A percentile compares a stretch with the other conserved stretches of the same genome.
Conservation (phyloP, 352 stramenopile species). For the Elongisporangium anandrum region DNA sequence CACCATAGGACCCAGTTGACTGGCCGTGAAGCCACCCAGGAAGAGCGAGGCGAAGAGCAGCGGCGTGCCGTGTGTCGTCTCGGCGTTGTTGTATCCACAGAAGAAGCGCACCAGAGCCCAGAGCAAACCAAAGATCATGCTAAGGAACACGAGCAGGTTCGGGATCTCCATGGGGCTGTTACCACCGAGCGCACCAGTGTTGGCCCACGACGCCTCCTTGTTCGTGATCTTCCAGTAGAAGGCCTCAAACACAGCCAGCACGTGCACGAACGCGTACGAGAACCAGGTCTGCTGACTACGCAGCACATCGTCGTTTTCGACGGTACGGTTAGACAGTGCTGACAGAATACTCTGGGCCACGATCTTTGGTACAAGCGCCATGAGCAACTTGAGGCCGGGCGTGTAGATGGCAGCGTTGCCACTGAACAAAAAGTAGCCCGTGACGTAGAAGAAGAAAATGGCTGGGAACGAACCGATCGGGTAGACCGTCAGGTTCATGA, state of each 20-base stretch:
- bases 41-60: slow-evolving; percentile 64
- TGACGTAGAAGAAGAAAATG: slow-evolving; percentile 78
- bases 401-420: slow-evolving; percentile 71
- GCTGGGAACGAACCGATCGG: slow-evolving; percentile 69
- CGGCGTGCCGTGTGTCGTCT: slow-evolving; percentile 56
- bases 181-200: slow-evolving; percentile 52
- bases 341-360: slow-evolving; percentile 64
- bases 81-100: slow-evolving; percentile 63
- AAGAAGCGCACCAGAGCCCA: slow-evolving; percentile 67
- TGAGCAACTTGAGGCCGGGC: slow-evolving; percentile 52
- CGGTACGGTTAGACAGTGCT: slow-evolving; percentile 62
- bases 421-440: slow-evolving; percentile 70
- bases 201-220: slow-evolving; percentile 65
- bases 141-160: slow-evolving; percentile 62
- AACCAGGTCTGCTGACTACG: slow-evolving; percentile 77
- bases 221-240: slow-evolving; percentile 77
- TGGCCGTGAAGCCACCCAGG: slow-evolving; percentile 50
- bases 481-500: slow-evolving; percentile 78
- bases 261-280: slow-evolving; percentile 72
- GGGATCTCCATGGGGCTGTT: slow-evolving; percentile 69
- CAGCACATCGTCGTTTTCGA: slow-evolving; percentile 71
- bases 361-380: slow-evolving; percentile 73
- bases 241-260: slow-evolving; percentile 65
- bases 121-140: slow-evolving; percentile 60
- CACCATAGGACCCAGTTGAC: slow-evolving; percentile 62